A percentile compares a stretch with the other conserved stretches of the same genome.
Evolutionary conservation across 2,329 filamentous ascomycete genomes (phyloP).

Genomic region (Myriangium duriaei): DNA sequence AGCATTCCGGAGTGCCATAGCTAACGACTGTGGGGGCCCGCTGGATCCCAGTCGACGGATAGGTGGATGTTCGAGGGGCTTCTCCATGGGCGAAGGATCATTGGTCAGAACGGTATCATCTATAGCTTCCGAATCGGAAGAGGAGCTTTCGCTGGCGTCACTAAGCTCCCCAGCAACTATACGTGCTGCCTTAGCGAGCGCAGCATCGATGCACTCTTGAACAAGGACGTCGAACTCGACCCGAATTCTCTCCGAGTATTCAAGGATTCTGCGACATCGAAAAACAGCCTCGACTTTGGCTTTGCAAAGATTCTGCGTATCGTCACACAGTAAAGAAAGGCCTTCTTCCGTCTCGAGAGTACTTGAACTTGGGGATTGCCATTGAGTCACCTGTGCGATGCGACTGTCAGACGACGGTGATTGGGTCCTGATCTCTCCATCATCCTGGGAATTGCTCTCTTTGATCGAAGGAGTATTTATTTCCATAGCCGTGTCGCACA

Average conservation of each 20-base stretch:
- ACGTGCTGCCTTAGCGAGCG: constrained; percentile 75
- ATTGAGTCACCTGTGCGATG: constrained; percentile 87
- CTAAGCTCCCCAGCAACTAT: constrained; percentile 77
- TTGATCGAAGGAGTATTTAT: constrained; percentile 92
- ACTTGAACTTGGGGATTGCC: constrained; percentile 88
- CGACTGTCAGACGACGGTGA: constrained; percentile 93
- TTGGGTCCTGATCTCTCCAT: constrained; percentile 74
- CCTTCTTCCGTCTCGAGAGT: constrained; percentile 90
- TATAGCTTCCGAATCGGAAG: constrained; percentile 11
- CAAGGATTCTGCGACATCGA: constrained; percentile 81
- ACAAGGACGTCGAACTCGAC: constrained; percentile 87
- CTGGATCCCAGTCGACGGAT: constrained; percentile 8
- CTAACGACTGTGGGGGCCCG: constrained; percentile 44
- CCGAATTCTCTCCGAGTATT: constrained; percentile 91
- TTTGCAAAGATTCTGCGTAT: constrained; percentile 73
- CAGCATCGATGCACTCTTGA: constrained; percentile 89
- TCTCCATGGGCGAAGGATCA: constrained; percentile 16
- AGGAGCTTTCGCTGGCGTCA: constrained; percentile 47
- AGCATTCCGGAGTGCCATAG: constrained; percentile 42
- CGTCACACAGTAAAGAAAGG: constrained; percentile 71
- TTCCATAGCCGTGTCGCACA: constrained; percentile 91
- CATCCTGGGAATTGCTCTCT: constrained; percentile 54
- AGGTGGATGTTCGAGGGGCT: constrained; percentile 14
- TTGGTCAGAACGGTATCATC: constrained; percentile 16
- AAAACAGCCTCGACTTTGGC: constrained; percentile 88